Evolutionary conservation across 768 basidiomycete species (phyloP).

Genomic region (Xanthoconium purpureum): DNA sequence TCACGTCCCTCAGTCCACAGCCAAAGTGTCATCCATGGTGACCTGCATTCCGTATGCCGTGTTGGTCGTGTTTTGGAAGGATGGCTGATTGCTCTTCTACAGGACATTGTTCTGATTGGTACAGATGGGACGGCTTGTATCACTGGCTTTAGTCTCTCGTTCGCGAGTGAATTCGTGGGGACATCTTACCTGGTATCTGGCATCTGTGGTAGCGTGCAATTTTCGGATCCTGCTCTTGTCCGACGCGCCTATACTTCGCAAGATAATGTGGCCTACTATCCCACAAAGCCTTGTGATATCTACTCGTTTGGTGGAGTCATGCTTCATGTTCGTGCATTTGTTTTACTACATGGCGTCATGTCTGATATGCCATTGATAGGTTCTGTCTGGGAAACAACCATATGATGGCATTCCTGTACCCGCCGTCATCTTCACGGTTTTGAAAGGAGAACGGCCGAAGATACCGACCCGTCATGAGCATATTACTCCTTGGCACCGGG

Average conservation of each 20-base stretch:
- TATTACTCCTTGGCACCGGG: slow-evolving; percentile 1
- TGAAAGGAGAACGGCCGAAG: slow-evolving; percentile 10
- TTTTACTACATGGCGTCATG: background rate
- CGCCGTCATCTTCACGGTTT: background rate
- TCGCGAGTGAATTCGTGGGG: slow-evolving; percentile 25
- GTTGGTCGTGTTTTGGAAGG: background rate
- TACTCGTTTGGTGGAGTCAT: slow-evolving; percentile 38
- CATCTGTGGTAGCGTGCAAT: slow-evolving; percentile 40
- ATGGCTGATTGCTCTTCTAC: background rate
- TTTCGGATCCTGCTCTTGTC: slow-evolving; percentile 40
- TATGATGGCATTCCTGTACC: background rate
- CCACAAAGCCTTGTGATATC: slow-evolving; percentile 23
- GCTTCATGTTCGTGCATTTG: slow-evolving; percentile 20
- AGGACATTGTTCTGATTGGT: slow-evolving; percentile 44
- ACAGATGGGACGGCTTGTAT: slow-evolving; percentile 39
- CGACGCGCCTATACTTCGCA: background rate
- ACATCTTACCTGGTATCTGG: slow-evolving; percentile 33
- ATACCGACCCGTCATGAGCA: slow-evolving; percentile 4
- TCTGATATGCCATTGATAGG: slow-evolving; percentile 15
- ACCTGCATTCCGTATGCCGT: slow-evolving; percentile 34
- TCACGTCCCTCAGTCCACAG: slow-evolving; percentile 19
- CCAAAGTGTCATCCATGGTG: slow-evolving; percentile 30
- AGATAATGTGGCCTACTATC: background rate
- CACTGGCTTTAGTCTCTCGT: slow-evolving; percentile 46
- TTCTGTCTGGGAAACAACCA: slow-evolving; percentile 22